Percentiles rank a stretch among this genome's conserved stretches.
Evolutionary conservation across 1,284 basidiomycete species (phyloP).

Genomic region (Cronartium quercuum): DNA sequence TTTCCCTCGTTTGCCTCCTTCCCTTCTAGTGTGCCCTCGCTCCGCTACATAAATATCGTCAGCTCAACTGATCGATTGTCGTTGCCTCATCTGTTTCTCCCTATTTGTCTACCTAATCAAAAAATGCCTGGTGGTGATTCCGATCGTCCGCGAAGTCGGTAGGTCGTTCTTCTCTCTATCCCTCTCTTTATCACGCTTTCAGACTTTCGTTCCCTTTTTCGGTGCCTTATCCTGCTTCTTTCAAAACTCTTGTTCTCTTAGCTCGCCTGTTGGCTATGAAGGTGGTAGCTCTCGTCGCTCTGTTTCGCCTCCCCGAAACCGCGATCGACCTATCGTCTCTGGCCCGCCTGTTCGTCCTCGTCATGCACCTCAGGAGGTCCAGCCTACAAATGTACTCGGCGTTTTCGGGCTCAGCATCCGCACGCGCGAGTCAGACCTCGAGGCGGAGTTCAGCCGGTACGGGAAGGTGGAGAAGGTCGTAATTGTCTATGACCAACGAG

Average conservation of each 20-base stretch:
- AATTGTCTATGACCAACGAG: constrained; percentile 97
- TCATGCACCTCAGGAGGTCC: constrained; percentile 50
- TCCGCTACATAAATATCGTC: too few species aligned
- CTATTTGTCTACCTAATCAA: not conserved
- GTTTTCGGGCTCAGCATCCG: constrained; percentile 94
- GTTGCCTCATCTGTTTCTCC: too few species aligned
- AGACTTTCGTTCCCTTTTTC: not conserved
- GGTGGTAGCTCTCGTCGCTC: constrained; percentile 38
- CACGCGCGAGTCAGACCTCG: constrained; percentile 84
- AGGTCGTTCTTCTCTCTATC: not conserved
- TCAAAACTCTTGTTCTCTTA: not conserved
- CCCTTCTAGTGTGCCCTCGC: too few species aligned
- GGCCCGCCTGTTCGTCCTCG: constrained; percentile 9
- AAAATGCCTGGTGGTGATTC: constrained; percentile 1
- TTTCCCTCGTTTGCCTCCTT: not conserved
- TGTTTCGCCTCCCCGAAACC: constrained; percentile 23
- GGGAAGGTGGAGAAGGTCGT: constrained; percentile 91
- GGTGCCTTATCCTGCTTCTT: not conserved
- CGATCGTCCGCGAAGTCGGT: not conserved
- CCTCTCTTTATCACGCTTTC: not conserved
- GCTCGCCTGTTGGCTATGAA: constrained; percentile 21
- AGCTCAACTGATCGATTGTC: too few species aligned
- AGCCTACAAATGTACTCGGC: constrained; percentile 81
- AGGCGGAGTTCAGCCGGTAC: constrained; percentile 82
- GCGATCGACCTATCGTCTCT: constrained; percentile 30